Percentiles rank a stretch among this genome's conserved stretches.
These are phyloP conservation scores for Colletotrichum sp. DNA, from an alignment of 2,329 filamentous ascomycete species.

Conservation along the genomic window DNA sequence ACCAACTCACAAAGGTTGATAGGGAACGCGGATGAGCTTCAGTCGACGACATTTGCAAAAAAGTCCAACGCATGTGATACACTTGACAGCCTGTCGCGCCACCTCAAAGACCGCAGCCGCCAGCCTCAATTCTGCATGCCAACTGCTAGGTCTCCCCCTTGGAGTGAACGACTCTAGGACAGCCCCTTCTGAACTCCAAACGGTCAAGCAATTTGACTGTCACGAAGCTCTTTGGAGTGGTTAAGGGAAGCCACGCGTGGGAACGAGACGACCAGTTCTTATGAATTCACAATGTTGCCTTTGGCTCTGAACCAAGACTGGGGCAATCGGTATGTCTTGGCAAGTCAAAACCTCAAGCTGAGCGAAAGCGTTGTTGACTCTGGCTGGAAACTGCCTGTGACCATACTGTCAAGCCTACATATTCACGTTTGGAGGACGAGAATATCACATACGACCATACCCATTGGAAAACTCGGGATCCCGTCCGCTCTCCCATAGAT, in stretches of 20 bases:
- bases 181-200: neutral
- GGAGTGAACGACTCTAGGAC: neutral
- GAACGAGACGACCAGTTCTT: neutral
- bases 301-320: neutral
- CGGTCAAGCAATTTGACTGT: neutral
- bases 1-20: neutral
- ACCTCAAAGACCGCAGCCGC: neutral
- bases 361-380: neutral
- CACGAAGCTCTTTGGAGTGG: neutral
- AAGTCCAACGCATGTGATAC: neutral
- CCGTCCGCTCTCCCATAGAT: neutral
- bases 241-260: neutral
- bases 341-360: neutral
- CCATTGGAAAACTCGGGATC: no score
- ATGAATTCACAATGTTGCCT: neutral
- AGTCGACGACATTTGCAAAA: neutral
- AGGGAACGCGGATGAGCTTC: neutral
- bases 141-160: neutral
- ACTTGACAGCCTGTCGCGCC: neutral
- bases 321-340: neutral
- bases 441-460: no score
- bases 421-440: rapidly evolving
- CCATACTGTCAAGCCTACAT: neutral
- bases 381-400: neutral
- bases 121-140: neutral